phyloP scores from a whole-genome alignment of 345 rosid species.

The Eutrema heterophyllum region DNA sequence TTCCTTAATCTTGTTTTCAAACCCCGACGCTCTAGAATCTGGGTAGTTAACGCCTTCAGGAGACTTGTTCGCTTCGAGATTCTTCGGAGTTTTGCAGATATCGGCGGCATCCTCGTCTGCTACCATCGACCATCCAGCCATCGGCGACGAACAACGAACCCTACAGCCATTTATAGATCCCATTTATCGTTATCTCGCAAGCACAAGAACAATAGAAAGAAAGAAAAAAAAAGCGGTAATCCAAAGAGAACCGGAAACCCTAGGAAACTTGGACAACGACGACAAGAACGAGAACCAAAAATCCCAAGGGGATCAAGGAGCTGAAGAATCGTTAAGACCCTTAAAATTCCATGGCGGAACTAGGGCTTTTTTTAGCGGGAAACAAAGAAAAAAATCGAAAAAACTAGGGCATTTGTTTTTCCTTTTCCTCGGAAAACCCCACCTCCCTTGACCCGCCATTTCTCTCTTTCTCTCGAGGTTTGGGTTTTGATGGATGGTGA shows the following conservation, averaged over 20 bases:
- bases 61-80: background rate
- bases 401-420: background rate
- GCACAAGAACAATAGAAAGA: background rate
- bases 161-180: slow-evolving; percentile 30
- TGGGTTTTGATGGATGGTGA: slow-evolving; percentile 24
- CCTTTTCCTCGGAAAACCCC: slow-evolving; percentile 1
- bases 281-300: background rate
- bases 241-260: background rate
- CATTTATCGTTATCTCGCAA: background rate
- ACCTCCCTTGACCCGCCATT: slow-evolving; percentile 28
- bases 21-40: background rate
- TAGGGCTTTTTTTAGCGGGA: slow-evolving; percentile 28
- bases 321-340: background rate
- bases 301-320: background rate
- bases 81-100: slow-evolving; percentile 18
- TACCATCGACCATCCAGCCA: slow-evolving; percentile 50
- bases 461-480: slow-evolving; percentile 16
- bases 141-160: slow-evolving; percentile 34
- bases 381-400: slow-evolving; percentile 17
- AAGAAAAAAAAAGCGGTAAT: background rate
- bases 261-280: background rate
- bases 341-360: slow-evolving; percentile 12
- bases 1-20: slow-evolving; percentile 17
- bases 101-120: slow-evolving; percentile 30
- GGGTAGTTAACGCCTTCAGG: background rate